Evolutionary conservation across 192 early-diverging fungal species (phyloP), one percentile per base, ranked within the genome.

Genomic region (Linnemannia exigua): DNA sequence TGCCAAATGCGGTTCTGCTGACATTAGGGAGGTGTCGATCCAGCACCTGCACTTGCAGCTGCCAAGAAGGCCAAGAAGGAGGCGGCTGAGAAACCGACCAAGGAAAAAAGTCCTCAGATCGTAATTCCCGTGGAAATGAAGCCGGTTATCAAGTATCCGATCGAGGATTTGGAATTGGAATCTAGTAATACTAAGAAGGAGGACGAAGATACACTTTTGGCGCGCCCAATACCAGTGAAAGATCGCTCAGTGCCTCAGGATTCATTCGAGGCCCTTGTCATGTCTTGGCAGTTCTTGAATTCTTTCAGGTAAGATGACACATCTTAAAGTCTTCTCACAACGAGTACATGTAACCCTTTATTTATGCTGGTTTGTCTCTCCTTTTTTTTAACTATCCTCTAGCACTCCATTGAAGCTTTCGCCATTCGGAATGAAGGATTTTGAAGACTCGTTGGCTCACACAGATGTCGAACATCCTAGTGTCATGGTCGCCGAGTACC

Each of bases 81-180:
- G 37, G 84, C 81, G 48, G 51, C 66, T 33, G 84, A 87, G 20
- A 82, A 84, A 5, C 52, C 72, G 11, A 72, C 79, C 14, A 73
- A 86, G 19, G 52, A 82, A 79, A 54, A 51, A 69, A 28, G 82
- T 77, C 38, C 72, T 83, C 38, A 63, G 35, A 31, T 52, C 0
- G 8, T 72, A 51, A 1, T 41, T 15, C 25, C 38, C 11, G 52
- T 87, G 79, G 86, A 82, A 46, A 48, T 82, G 48, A 91, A 89
- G 61, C 58, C 74, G 28, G 73, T 85, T 20, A 88, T 95, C 54
- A 94, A 93, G 77, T 95, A 94, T 75, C 97, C 97, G 7, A 93
- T 96, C 5, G 96, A 98, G 70, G 97, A 99, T 88, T 79, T 96
- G 52, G 95, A 96, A 33, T 87, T 96, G 35, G 88, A 93, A 4